Evolutionary conservation across 495 filamentous ascomycete genomes (phyloP).

Genomic region (Cryomyces antarcticus): DNA sequence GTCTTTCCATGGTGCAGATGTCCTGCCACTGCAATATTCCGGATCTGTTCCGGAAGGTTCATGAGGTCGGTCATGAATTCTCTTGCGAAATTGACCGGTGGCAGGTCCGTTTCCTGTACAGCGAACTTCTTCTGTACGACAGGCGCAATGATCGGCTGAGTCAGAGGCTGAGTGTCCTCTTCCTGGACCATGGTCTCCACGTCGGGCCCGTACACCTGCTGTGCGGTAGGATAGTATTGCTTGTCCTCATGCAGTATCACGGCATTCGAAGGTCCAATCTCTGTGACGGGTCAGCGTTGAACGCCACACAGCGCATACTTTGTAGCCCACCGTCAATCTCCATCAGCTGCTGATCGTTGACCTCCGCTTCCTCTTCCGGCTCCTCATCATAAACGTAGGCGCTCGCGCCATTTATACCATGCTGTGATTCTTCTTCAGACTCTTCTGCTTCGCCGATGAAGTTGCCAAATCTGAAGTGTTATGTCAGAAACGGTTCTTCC

Average conservation of each 20-base stretch:
- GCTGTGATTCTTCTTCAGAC: constrained; percentile 67
- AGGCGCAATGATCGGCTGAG: constrained; percentile 83
- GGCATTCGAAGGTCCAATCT: constrained; percentile 69
- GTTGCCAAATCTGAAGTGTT: constrained; percentile 45
- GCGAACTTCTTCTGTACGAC: constrained; percentile 90
- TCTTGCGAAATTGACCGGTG: constrained; percentile 66
- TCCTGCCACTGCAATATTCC: constrained; percentile 79
- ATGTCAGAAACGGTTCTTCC: too few relatives aligned
- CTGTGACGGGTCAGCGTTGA: too few relatives aligned
- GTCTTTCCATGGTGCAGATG: constrained; percentile 97
- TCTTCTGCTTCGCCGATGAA: constrained; percentile 84
- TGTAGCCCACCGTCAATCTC: constrained; percentile 57
- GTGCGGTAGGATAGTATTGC: constrained; percentile 93
- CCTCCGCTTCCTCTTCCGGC: constrained; percentile 39
- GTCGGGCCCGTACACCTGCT: constrained; percentile 81
- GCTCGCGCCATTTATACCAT: constrained; percentile 45
- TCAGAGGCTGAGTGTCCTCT: constrained; percentile 84
- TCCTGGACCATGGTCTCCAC: constrained; percentile 94
- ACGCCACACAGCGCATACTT: too few relatives aligned
- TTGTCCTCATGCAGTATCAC: constrained; percentile 97
- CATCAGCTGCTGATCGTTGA: constrained; percentile 70
- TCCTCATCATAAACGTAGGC: constrained; percentile 67
- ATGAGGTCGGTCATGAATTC: constrained; percentile 91
- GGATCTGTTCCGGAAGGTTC: constrained; percentile 83
- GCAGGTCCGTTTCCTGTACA: constrained; percentile 76